Conservation (phyloP, 164 flowering plant genomes). For the Piper longum region DNA sequence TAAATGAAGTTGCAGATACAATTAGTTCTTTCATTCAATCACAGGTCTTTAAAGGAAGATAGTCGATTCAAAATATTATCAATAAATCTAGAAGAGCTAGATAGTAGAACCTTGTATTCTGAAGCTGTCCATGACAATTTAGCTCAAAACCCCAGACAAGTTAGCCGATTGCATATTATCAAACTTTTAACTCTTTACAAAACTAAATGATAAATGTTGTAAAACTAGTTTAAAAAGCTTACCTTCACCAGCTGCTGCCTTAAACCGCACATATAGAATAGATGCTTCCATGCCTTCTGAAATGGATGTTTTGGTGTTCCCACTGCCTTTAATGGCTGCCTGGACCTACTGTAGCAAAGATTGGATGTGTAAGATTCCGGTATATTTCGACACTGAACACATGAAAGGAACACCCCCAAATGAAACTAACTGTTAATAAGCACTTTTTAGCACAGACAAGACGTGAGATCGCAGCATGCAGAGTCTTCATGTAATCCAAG, state of each 20-base stretch:
- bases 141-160: neutral
- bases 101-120: neutral
- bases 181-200: too few species aligned
- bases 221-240: neutral
- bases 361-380: neutral
- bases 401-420: neutral
- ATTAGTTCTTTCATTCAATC: neutral
- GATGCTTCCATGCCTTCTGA: conserved; percentile 95
- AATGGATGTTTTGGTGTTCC: conserved; percentile 42
- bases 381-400: neutral
- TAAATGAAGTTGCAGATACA: neutral
- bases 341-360: conserved; percentile 45
- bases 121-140: neutral
- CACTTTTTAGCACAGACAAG: conserved; percentile 67
- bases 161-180: too few species aligned
- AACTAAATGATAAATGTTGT: too few species aligned
- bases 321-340: conserved; percentile 45
- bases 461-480: conserved; percentile 86
- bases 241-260: conserved; percentile 98
- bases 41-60: neutral
- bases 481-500: neutral
- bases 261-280: conserved; percentile 82
- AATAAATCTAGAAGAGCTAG: too few species aligned
- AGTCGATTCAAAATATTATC: too few species aligned
- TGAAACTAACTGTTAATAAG: conserved; percentile 68